These are phyloP conservation scores for Russula sp. DNA, from an alignment of 768 basidiomycete genomes.

Conservation along the genomic window DNA sequence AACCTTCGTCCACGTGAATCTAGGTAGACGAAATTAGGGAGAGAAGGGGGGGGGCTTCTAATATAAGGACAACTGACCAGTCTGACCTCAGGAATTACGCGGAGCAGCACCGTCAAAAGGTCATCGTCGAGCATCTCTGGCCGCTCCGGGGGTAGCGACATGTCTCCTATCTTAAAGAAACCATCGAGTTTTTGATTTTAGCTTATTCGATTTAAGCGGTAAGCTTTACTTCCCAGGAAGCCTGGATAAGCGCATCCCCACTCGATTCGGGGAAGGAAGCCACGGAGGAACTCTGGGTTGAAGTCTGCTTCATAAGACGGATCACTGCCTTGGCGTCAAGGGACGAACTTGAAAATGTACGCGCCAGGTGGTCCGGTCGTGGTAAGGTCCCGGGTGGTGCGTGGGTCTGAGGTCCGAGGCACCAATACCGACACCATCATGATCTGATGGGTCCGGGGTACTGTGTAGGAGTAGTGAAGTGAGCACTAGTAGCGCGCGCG, in stretches of 20 bases:
- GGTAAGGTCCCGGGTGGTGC: too few relatives aligned
- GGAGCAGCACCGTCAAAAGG: conserved; percentile 81
- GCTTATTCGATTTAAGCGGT: not conserved
- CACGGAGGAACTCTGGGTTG: conserved; percentile 80
- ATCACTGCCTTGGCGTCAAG: conserved; percentile 53
- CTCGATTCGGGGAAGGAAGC: conserved; percentile 83
- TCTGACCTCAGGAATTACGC: conserved; percentile 69
- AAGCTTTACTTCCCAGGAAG: conserved; percentile 65
- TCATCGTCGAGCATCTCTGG: conserved; percentile 80
- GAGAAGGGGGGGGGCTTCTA: not conserved
- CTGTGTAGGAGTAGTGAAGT: too few relatives aligned
- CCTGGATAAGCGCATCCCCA: conserved; percentile 80
- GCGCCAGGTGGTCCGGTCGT: too few relatives aligned
- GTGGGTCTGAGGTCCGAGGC: not conserved
- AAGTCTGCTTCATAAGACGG: conserved; percentile 84
- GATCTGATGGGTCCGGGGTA: too few relatives aligned
- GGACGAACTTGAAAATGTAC: too few relatives aligned
- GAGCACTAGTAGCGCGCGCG: too few relatives aligned
- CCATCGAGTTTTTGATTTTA: not conserved
- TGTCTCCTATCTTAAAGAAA: conserved; percentile 68
- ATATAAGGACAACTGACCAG: conserved; percentile 39
- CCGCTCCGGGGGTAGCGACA: conserved; percentile 65
- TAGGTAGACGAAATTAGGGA: conserved; percentile 31
- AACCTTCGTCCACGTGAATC: conserved; percentile 90
- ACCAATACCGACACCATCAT: too few relatives aligned